These are phyloP conservation scores for Geranomyces michiganensis DNA, from an alignment of 192 early-diverging fungal genomes.

Conservation along the genomic window DNA sequence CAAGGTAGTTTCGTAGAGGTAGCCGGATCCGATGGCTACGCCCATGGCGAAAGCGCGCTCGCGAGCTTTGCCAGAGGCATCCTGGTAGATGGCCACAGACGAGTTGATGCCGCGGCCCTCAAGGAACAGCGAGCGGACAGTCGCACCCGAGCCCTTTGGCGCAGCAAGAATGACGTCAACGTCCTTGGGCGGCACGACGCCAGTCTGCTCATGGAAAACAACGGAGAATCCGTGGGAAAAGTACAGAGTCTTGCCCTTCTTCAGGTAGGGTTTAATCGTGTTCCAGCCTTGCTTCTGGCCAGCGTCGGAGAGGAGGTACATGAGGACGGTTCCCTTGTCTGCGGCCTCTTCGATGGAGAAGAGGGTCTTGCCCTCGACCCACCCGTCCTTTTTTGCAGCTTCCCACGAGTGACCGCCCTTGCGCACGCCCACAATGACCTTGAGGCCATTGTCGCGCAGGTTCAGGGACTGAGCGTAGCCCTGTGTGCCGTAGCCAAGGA, in stretches of 20 bases:
- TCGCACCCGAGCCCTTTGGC: conserved; percentile 94
- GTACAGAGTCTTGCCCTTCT: conserved; percentile 97
- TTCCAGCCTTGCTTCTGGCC: conserved; percentile 91
- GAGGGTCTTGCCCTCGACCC: conserved; percentile 93
- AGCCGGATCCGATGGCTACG: conserved; percentile 93
- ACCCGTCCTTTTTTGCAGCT: conserved; percentile 90
- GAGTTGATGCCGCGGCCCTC: conserved; percentile 98
- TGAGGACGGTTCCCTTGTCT: conserved; percentile 86
- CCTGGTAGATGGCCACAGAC: conserved; percentile 93
- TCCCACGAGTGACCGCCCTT: conserved; percentile 88
- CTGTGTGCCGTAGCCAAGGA: conserved; percentile 94
- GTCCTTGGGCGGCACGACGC: conserved; percentile 86
- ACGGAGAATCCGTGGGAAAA: conserved; percentile 97
- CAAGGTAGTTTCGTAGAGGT: conserved; percentile 97
- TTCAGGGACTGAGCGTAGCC: conserved; percentile 93
- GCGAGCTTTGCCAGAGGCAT: conserved; percentile 89
- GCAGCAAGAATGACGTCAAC: conserved; percentile 96
- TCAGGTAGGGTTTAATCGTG: conserved; percentile 82
- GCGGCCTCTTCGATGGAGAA: conserved; percentile 91
- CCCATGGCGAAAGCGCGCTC: conserved; percentile 91
- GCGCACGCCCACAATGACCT: conserved; percentile 93
- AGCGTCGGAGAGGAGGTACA: conserved; percentile 96
- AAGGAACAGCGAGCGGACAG: conserved; percentile 93
- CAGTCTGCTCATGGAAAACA: conserved; percentile 89
- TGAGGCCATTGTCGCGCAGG: conserved; percentile 94